Evolutionary conservation across 306 rosid genomes (phyloP), one percentile per base, ranked within the genome.

Genomic region (Rubus idaeus): DNA sequence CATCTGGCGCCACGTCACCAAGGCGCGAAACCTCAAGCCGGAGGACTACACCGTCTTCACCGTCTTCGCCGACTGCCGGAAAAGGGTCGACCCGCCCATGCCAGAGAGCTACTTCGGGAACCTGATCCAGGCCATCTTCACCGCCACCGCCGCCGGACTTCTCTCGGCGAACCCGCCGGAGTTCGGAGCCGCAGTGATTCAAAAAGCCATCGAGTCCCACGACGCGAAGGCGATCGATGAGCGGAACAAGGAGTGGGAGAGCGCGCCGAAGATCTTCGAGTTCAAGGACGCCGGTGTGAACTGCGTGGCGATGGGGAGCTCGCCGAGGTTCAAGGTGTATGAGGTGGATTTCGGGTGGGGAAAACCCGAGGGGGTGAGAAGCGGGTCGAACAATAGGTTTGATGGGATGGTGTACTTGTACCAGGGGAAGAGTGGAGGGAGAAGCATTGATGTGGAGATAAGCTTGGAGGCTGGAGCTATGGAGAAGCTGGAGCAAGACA

Each of bases 251-350:
- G 92, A 92, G 78, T 95, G 99, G 99, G 99, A 95, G 77, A 87
- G 82, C 18, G 84, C 87, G 41, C 99, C 99, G 0, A 90, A 92
- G 84, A 92, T 95, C 1, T 92, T 90, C 26, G 76, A 95, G 81
- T 95, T 79, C 87, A 92, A 95, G 83, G 99, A 95, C 53, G 97
- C 99, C 0, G 99, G 99, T n/a, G 84, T 87, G 73, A 95, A 95
- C 82, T 88, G 96, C 74, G 99, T 95, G 83, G 96, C 97, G 0
- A 90, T 92, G 1, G 99, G 99, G 58, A 95, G 99, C 86, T 92
- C 99, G 45, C 99, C 99, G 13, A 84, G 99, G 88, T 95, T 95
- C 61, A 91, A 83, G 85, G 97, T 95, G 35, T 95, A 95, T 75
- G 96, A 90, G 30, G 93, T 95, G 64, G 97, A 92, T 79, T 95